Evolutionary conservation across 345 rosid genomes (phyloP).

Genomic region (Brassica napus): DNA sequence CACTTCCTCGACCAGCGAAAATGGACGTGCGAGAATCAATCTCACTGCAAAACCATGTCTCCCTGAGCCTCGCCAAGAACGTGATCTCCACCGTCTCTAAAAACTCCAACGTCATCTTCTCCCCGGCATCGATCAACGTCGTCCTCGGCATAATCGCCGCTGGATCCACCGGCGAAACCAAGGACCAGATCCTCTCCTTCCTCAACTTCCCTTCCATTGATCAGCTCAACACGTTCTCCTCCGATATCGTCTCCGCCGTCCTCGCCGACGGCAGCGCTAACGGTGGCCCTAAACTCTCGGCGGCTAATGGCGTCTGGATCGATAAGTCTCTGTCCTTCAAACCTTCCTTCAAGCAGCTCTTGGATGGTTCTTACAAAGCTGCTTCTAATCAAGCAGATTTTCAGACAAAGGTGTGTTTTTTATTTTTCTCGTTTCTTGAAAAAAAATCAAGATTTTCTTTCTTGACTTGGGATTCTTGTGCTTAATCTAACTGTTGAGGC

Average conservation of each 20-base stretch:
- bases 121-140: conserved; percentile 76
- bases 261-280: conserved; percentile 64
- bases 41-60: conserved; percentile 58
- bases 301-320: conserved; percentile 71
- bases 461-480: neutral
- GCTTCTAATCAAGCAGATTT: conserved; percentile 65
- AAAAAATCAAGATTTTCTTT: neutral
- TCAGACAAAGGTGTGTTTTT: conserved; percentile 61
- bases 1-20: conserved; percentile 32
- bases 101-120: conserved; percentile 62
- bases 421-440: neutral
- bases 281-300: conserved; percentile 70
- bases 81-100: conserved; percentile 51
- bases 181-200: conserved; percentile 75
- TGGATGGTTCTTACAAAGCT: conserved; percentile 61
- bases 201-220: conserved; percentile 60
- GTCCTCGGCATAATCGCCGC: conserved; percentile 68
- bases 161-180: conserved; percentile 65
- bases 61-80: conserved; percentile 51
- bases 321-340: conserved; percentile 64
- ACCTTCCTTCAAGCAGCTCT: conserved; percentile 56
- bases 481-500: neutral
- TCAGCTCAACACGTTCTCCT: conserved; percentile 55
- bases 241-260: conserved; percentile 60
- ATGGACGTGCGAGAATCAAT: conserved; percentile 69